Evolutionary conservation across 345 rosid genomes (phyloP).

Genomic region (Pistacia integerrima): DNA sequence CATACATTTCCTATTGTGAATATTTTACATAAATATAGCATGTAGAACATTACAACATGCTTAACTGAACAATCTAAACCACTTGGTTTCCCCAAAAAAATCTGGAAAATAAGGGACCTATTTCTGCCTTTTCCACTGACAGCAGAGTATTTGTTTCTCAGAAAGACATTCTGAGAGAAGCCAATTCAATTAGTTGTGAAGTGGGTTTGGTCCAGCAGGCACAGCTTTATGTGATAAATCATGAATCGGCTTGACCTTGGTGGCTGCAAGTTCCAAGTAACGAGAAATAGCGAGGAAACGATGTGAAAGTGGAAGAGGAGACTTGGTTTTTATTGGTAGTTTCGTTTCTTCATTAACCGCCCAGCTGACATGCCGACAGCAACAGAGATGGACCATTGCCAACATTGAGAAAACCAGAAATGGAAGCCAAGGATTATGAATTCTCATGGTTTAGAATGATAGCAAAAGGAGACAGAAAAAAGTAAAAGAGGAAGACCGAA

Average conservation of each 20-base stretch:
- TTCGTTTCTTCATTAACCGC: slow-evolving; percentile 19
- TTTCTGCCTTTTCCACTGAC: neutral
- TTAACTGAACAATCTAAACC: neutral
- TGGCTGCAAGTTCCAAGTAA: neutral
- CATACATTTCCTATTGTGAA: no score
- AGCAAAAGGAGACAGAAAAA: neutral
- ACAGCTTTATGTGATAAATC: slow-evolving; percentile 30
- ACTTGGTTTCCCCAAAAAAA: slow-evolving; percentile 27
- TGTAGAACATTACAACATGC: neutral
- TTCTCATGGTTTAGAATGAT: slow-evolving; percentile 25
- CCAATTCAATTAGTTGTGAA: slow-evolving; percentile 44
- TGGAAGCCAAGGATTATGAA: slow-evolving; percentile 13
- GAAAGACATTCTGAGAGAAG: neutral
- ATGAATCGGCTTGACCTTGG: slow-evolving; percentile 17
- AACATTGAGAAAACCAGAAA: slow-evolving; percentile 26
- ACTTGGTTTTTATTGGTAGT: slow-evolving; percentile 7
- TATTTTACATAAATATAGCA: neutral
- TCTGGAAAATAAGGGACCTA: slow-evolving; percentile 10
- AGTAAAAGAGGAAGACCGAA: neutral
- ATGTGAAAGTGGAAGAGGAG: slow-evolving; percentile 21
- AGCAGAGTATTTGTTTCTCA: neutral
- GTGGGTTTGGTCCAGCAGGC: slow-evolving; percentile 65
- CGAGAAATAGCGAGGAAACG: slow-evolving; percentile 19
- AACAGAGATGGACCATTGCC: slow-evolving; percentile 24
- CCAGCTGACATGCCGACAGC: slow-evolving; percentile 27